These are phyloP conservation scores for Nicotiana noctiflora DNA, from an alignment of 257 asterid species.

Conservation along the genomic window DNA sequence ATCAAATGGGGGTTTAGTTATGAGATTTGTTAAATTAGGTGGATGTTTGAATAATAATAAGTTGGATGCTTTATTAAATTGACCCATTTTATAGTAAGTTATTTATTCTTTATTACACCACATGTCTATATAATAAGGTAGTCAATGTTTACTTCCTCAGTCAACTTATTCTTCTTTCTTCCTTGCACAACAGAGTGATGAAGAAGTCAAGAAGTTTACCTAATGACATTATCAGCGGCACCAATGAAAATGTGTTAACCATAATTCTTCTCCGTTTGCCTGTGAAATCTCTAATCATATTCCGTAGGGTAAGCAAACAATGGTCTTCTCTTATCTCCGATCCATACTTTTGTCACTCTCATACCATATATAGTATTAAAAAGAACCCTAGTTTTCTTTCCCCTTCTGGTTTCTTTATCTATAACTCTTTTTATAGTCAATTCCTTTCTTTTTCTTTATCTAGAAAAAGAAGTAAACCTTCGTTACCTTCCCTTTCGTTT, in stretches of 20 bases:
- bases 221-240: neutral
- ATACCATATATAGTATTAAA: neutral
- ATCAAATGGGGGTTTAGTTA: too few species aligned
- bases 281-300: neutral
- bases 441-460: neutral
- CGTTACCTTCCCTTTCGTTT: neutral
- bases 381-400: neutral
- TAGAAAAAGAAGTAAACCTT: neutral
- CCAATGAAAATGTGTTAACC: neutral
- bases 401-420: neutral
- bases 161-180: neutral
- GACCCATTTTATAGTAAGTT: neutral
- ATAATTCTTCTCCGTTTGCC: slow-evolving; percentile 5
- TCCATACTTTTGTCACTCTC: neutral
- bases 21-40: too few species aligned
- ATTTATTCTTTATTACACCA: too few species aligned
- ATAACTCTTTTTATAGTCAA: neutral
- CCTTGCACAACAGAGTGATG: neutral
- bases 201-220: neutral
- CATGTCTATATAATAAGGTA: too few species aligned
- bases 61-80: too few species aligned
- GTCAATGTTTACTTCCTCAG: too few species aligned
- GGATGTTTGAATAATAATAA: too few species aligned
- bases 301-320: neutral
- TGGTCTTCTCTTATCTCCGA: slow-evolving; percentile 4